Evolutionary conservation across 108 stramenopile species (phyloP), one percentile per base, ranked within the genome.

Genomic region (Nitzschia sp.): DNA sequence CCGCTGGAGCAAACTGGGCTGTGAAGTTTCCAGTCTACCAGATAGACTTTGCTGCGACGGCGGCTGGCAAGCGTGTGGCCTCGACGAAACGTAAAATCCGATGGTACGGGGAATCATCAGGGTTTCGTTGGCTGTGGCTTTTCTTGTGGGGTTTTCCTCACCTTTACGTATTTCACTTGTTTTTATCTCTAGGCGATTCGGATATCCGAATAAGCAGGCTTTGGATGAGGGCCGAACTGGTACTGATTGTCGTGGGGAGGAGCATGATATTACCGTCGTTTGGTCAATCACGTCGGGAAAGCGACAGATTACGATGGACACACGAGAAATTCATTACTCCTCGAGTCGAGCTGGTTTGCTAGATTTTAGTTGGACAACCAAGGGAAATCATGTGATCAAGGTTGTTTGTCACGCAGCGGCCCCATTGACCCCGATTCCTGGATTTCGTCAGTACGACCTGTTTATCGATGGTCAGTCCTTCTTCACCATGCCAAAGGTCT

Each of bases 271-370:
- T 57, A 84, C 75, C 48, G 45, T 95, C 51, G 86, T 93, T 8
- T 95, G 95, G 95, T 83, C 81, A 46, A 64, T 95, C 58, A 92
- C 95, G 4, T 89, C 87, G 23, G 95, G 95, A 35, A 95, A 95
- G 55, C 85, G 91, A 9, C 66, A 87, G 36, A 77, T 92, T 59
- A 55, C 81, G 42, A 80, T 85, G 46, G 91, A 95, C 60, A 85
- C 83, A 30, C 79, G 79, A 45, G 90, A 92, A 71, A 77, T 95
- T 25, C 90, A 95, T 45, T 90, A 79, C 47, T 77, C 83, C 24
- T 73, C 72, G 30, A 83, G 70, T 35, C 77, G 90, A 9, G 67
- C 83, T 28, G 77, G 79, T 8, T 64, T 89, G 2, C 72, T 84
- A 18, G 83, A 84, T 32, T 70, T 69, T 59, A 68, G 55, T 45